Percentiles rank a stretch among this genome's conserved stretches.
phyloP scores from a whole-genome alignment of 2,329 filamentous ascomycete species.

The Hypoxylon sp. region DNA sequence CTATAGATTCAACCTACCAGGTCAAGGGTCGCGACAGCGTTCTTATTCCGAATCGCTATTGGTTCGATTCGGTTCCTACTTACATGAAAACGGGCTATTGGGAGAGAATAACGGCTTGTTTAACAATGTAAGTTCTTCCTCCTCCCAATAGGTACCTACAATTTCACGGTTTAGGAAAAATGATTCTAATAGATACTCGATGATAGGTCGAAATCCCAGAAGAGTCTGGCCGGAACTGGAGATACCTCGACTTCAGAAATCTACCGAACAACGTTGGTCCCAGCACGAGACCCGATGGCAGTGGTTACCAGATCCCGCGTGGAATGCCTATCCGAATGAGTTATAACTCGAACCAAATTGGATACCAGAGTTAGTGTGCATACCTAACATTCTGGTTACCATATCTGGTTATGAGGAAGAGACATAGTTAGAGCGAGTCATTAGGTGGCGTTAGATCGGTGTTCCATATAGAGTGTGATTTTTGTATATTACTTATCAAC shows the following conservation, averaged over 20 bases:
- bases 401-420: background rate
- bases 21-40: background rate
- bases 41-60: background rate
- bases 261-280: background rate
- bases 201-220: background rate
- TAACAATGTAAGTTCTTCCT: background rate
- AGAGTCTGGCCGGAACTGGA: background rate
- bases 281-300: slow-evolving; percentile 2
- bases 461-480: too few species aligned
- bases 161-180: background rate
- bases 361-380: background rate
- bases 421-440: background rate
- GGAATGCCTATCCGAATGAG: background rate
- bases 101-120: background rate
- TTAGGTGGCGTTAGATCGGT: background rate
- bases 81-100: slow-evolving; percentile 1
- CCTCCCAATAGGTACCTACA: background rate
- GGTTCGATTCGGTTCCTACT: background rate
- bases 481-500: background rate
- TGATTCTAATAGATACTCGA: too few species aligned
- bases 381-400: background rate
- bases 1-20: background rate
- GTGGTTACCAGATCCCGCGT: background rate
- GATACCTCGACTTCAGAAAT: background rate
- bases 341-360: background rate